phyloP scores from a whole-genome alignment of 176 grass and related monocot genomes.

The Aegilops umbellulata region DNA sequence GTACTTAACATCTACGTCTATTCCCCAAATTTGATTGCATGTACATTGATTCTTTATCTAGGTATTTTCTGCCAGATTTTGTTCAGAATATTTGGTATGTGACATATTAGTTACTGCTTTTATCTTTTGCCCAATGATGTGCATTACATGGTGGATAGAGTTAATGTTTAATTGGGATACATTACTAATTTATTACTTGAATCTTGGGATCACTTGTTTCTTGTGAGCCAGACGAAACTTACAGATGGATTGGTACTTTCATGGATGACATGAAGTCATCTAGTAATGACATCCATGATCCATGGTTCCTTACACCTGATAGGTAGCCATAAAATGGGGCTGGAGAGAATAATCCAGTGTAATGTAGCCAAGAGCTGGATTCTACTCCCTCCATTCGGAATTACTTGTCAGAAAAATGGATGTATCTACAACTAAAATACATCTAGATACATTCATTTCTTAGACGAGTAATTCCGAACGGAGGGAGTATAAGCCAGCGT shows the following conservation, averaged over 20 bases:
- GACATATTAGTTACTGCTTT: neutral
- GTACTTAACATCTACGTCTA: neutral
- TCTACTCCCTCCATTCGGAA: neutral
- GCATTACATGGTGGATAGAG: neutral
- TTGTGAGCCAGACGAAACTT: neutral
- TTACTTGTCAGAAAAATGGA: too few relatives aligned
- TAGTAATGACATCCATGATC: conserved; percentile 6
- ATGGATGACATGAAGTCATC: conserved; percentile 1
- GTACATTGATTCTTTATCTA: neutral
- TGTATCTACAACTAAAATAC: too few relatives aligned
- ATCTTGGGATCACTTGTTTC: neutral
- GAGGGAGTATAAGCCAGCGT: neutral
- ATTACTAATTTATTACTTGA: neutral
- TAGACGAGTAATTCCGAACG: too few relatives aligned
- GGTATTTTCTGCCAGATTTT: neutral
- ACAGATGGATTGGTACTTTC: neutral
- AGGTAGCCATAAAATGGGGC: neutral
- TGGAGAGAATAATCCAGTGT: neutral
- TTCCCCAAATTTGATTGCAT: neutral
- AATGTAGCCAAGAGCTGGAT: neutral
- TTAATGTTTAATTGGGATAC: neutral
- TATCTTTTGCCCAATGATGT: conserved; percentile 1
- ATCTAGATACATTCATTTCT: too few relatives aligned
- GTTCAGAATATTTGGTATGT: neutral
- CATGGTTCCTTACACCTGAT: conserved; percentile 1